A percentile compares a stretch with the other conserved stretches of the same genome.
phyloP scores from a whole-genome alignment of 371 early-diverging fungal genomes.

The Mortierella sp. region DNA sequence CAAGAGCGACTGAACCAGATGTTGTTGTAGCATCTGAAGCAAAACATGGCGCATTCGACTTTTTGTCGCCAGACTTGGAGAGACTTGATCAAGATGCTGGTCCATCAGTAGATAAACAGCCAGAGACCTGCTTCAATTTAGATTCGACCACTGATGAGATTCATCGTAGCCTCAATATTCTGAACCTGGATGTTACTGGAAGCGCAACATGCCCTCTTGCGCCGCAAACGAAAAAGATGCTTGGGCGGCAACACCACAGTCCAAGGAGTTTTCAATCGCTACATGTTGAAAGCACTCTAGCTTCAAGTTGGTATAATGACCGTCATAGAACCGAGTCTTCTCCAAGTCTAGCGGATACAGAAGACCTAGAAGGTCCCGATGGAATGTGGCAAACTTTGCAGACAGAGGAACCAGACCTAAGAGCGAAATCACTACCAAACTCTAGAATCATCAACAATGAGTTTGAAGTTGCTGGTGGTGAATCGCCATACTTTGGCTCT shows the following conservation, averaged over 20 bases:
- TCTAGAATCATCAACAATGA: constrained; percentile 6
- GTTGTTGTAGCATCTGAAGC: background rate
- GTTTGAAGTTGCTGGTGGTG: constrained; percentile 12
- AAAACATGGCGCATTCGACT: constrained; percentile 5
- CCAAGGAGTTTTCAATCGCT: constrained; percentile 12
- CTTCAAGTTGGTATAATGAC: constrained; percentile 18
- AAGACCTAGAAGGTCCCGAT: constrained; percentile 18
- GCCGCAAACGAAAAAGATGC: constrained; percentile 45
- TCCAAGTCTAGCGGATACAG: constrained; percentile 10
- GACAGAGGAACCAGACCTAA: constrained; percentile 6
- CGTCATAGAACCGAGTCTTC: constrained; percentile 33
- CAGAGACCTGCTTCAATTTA: constrained; percentile 41
- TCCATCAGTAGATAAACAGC: constrained; percentile 17
- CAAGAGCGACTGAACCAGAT: background rate
- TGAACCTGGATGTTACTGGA: constrained; percentile 49
- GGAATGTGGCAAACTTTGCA: constrained; percentile 48
- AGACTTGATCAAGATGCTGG: background rate
- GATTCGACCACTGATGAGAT: constrained; percentile 54
- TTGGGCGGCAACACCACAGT: constrained; percentile 29
- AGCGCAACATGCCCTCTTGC: constrained; percentile 49
- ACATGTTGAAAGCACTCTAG: constrained; percentile 14
- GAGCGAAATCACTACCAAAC: constrained; percentile 14
- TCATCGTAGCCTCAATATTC: constrained; percentile 43
- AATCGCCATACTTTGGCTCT: constrained; percentile 30
- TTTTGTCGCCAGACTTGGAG: constrained; percentile 26